phyloP scores from a whole-genome alignment of 768 basidiomycete genomes.

The Gloeostereum incarnatum region DNA sequence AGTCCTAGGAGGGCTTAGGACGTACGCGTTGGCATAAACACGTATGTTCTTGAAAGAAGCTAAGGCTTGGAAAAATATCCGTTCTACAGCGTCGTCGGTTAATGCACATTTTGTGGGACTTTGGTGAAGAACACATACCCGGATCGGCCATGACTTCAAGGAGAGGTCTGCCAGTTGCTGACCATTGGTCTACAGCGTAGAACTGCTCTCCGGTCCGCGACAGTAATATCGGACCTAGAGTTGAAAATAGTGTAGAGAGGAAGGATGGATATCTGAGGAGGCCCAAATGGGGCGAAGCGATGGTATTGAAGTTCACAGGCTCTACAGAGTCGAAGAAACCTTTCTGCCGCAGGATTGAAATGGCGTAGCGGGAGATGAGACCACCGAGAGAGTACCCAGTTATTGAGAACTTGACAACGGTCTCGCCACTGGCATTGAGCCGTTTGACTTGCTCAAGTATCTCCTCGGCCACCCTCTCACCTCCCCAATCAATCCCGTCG shows the following conservation, averaged over 20 bases:
- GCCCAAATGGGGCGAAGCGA: conserved; percentile 59
- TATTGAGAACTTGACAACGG: conserved; percentile 61
- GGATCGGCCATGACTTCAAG: conserved; percentile 62
- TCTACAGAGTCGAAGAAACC: conserved; percentile 41
- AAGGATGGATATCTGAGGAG: conserved; percentile 36
- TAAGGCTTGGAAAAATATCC: conserved; percentile 70
- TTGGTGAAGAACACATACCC: conserved; percentile 24
- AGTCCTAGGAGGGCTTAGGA: conserved; percentile 3
- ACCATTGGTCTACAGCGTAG: conserved; percentile 44
- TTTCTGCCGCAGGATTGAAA: conserved; percentile 25
- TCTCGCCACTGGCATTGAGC: conserved; percentile 41
- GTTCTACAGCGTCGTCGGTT: conserved; percentile 30
- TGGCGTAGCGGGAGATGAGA: conserved; percentile 67
- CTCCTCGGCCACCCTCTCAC: conserved; percentile 75
- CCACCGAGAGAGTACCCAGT: conserved; percentile 81
- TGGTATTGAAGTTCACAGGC: conserved; percentile 54
- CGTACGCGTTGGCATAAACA: conserved; percentile 78
- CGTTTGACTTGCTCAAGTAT: conserved; percentile 45
- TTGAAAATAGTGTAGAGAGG: conserved; percentile 25
- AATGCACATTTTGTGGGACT: not conserved
- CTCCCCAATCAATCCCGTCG: conserved; percentile 81
- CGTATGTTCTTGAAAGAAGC: conserved; percentile 54
- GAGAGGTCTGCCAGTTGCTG: conserved; percentile 36
- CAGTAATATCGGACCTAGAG: conserved; percentile 41
- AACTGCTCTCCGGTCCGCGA: conserved; percentile 53